Evolutionary conservation across 2,329 filamentous ascomycete genomes (phyloP).

Genomic region (Grosmannia clavigera): DNA sequence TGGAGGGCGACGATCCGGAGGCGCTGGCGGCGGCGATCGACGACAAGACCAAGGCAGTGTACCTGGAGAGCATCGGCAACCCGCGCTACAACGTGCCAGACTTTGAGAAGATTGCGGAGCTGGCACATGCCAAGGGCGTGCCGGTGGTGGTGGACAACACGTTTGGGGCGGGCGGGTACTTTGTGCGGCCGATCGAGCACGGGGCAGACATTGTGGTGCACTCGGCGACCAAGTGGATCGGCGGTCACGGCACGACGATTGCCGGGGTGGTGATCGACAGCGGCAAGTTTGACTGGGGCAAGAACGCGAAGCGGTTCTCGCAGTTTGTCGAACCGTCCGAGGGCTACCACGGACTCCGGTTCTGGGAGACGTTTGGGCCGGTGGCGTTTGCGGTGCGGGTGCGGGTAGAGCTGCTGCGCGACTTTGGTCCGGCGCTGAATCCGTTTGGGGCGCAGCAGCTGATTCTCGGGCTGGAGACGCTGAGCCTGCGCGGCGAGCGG

Average conservation of each 20-base stretch:
- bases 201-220: conserved; percentile 91
- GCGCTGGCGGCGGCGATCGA: conserved; percentile 77
- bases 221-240: conserved; percentile 95
- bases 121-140: conserved; percentile 58
- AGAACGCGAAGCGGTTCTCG: conserved; percentile 72
- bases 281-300: conserved; percentile 90
- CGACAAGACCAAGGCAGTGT: conserved; percentile 85
- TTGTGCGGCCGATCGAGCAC: conserved; percentile 73
- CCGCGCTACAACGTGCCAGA: conserved; percentile 88
- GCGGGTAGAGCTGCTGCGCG: conserved; percentile 80
- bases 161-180: conserved; percentile 87
- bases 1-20: conserved; percentile 65
- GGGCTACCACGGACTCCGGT: conserved; percentile 87
- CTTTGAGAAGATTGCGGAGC: conserved; percentile 72
- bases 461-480: conserved; percentile 76
- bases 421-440: conserved; percentile 71
- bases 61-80: conserved; percentile 87
- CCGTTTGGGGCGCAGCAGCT: conserved; percentile 91
- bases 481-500: conserved; percentile 74
- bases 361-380: conserved; percentile 82
- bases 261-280: conserved; percentile 76
- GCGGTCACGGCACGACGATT: conserved; percentile 86
- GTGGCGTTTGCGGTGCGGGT: conserved; percentile 75
- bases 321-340: conserved; percentile 82
- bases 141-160: conserved; percentile 79